A percentile compares a stretch with the other conserved stretches of the same genome.
phyloP scores from a whole-genome alignment of 139 green algal species.

The Nannochloris sp. region DNA sequence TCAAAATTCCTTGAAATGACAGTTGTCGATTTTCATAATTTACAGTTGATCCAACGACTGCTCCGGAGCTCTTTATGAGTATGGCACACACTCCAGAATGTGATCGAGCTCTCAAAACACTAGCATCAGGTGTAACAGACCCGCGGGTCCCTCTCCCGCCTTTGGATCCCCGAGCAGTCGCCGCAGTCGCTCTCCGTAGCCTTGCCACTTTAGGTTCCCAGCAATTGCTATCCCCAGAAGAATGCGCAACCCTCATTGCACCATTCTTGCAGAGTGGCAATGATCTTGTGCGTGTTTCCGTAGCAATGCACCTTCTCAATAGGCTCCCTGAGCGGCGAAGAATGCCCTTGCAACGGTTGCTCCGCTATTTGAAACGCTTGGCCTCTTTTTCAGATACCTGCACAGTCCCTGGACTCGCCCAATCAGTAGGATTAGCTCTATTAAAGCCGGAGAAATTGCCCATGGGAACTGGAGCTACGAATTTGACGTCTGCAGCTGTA shows the following conservation, averaged over 20 bases:
- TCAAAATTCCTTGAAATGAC: too few relatives aligned
- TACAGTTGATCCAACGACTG: slow-evolving; percentile 16
- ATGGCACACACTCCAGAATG: slow-evolving; percentile 1
- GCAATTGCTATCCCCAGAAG: neutral
- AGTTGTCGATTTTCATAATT: neutral
- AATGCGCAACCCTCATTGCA: neutral
- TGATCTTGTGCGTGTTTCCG: neutral
- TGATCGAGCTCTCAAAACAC: neutral
- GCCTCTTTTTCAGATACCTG: neutral
- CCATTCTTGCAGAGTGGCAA: neutral
- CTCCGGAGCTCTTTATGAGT: slow-evolving; percentile 31
- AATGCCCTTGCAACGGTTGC: slow-evolving; percentile 1
- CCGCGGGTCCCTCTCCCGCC: neutral
- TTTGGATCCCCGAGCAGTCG: neutral
- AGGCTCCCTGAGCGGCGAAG: neutral
- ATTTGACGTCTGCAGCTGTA: neutral
- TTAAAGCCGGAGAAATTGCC: slow-evolving; percentile 15
- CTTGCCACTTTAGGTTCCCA: neutral
- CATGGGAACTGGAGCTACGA: neutral
- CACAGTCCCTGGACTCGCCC: slow-evolving; percentile 1
- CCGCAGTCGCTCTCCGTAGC: neutral
- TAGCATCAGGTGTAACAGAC: neutral
- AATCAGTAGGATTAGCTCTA: slow-evolving; percentile 13
- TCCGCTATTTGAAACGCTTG: slow-evolving; percentile 17
- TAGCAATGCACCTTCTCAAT: neutral